Evolutionary conservation across 352 stramenopile genomes (phyloP), one percentile per base, ranked within the genome.

Genomic region (Globisporangium echinulatum): DNA sequence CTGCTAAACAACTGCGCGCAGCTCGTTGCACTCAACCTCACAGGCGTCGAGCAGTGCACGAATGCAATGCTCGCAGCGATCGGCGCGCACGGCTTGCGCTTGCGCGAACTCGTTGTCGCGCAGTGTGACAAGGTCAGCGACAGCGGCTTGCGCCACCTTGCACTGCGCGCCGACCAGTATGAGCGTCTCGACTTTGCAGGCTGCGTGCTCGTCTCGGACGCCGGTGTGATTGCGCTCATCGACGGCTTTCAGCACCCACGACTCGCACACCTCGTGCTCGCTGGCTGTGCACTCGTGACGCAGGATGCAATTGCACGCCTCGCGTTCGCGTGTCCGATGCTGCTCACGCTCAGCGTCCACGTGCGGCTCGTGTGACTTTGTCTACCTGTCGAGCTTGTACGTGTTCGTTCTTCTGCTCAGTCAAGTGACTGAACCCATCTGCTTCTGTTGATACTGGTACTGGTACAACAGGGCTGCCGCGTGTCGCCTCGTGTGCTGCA

Each of bases 51-150:
- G 39, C 68, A 70, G 39, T 90, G 79, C 55, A 78, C 78, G 70
- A 85, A 90, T 62, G 70, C 75, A 3, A 84, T 88, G 70, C 49
- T 93, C 4, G 68, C 69, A 33, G 72, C 67, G 11, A 68, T 90
- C 11, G 72, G 65, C 3, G 62, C 63, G 3, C 66, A 79, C 50
- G 71, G 71, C 14, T 38, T 17, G 1, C 42, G 54, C 0, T 54
- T 91, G 1, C 65, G 69, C 9, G 74, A 90, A 42, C 75, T 93
- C 25, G 59, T 73, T 7, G 51, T 93, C 9, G 67, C 76, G 1
- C 71, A 87, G n/a, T 93, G 81, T 46, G 77, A 88, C 38, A 72
- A 72, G 38, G 64, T 91, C 36, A 77, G 72, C 9, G 79, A 93
- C 60, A 50, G 52, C n/a, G 83, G 81, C 4, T 25, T 93, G 8